These are phyloP conservation scores for Elsinoe ampelina DNA, from an alignment of 2,329 filamentous ascomycete genomes.

Conservation along the genomic window DNA sequence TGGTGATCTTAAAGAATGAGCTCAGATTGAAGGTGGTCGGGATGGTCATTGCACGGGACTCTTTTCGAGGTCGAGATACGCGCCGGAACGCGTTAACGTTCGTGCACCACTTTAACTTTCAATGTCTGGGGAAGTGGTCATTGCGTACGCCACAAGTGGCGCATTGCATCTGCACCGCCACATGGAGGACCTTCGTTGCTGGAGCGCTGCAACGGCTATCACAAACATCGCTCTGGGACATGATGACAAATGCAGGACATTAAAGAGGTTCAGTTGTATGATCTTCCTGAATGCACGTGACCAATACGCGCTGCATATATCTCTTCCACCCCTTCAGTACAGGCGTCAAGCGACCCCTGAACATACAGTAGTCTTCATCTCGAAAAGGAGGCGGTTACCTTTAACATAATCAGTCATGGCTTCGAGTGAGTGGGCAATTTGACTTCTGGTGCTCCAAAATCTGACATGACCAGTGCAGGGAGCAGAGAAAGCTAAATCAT, in stretches of 20 bases:
- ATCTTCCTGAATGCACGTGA: no score
- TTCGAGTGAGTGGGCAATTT: no score
- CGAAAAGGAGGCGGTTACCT: no score
- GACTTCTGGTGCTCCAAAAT: neutral
- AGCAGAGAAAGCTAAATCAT: slow-evolving; percentile 1
- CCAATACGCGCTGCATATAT: no score
- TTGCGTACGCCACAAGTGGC: neutral
- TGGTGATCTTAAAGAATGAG: neutral
- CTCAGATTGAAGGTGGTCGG: slow-evolving; percentile 1
- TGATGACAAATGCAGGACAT: neutral
- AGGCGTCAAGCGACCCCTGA: no score
- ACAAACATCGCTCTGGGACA: neutral
- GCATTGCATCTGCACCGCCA: neutral
- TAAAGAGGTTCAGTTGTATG: no score
- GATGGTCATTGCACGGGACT: slow-evolving; percentile 14
- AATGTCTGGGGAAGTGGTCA: neutral
- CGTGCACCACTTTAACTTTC: neutral
- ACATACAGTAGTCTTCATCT: no score
- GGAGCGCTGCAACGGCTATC: slow-evolving; percentile 4
- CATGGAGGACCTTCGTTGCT: neutral
- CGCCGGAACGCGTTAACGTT: slow-evolving; percentile 1
- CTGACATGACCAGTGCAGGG: neutral
- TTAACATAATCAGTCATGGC: no score
- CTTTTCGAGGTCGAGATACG: slow-evolving; percentile 1
- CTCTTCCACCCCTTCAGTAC: no score